A percentile compares a stretch with the other conserved stretches of the same genome.
phyloP scores from a whole-genome alignment of 192 early-diverging fungal species.

The Coemansia interrupta region DNA sequence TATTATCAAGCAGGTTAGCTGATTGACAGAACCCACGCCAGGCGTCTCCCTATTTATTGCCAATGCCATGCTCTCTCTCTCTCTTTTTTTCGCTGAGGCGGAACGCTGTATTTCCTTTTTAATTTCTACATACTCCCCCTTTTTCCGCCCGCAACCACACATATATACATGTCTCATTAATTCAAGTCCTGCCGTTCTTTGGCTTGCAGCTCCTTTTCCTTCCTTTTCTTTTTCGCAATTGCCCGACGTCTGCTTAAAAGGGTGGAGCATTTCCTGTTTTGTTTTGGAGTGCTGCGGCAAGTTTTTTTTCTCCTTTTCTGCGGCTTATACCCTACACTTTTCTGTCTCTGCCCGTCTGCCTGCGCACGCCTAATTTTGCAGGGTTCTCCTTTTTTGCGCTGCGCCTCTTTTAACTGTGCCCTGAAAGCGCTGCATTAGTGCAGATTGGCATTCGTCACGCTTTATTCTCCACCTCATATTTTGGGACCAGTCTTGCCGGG shows the following conservation, averaged over 20 bases:
- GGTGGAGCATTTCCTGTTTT: not conserved
- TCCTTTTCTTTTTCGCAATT: not conserved
- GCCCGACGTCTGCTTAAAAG: too few relatives aligned
- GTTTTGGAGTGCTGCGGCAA: conserved; percentile 2
- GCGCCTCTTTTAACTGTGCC: not conserved
- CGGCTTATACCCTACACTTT: conserved; percentile 1
- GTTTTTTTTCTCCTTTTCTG: not conserved
- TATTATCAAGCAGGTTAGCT: too few relatives aligned
- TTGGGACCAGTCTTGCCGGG: too few relatives aligned
- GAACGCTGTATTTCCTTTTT: too few relatives aligned
- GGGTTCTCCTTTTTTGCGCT: not conserved
- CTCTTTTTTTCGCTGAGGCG: too few relatives aligned
- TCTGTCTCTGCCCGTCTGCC: not conserved
- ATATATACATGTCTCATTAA: too few relatives aligned
- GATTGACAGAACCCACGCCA: too few relatives aligned
- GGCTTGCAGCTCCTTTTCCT: not conserved
- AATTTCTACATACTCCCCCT: too few relatives aligned
- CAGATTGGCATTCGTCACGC: conserved; percentile 5
- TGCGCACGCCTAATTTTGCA: not conserved
- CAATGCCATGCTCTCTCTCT: too few relatives aligned
- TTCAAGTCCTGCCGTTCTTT: conserved; percentile 1
- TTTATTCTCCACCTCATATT: not conserved
- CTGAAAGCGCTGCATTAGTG: conserved; percentile 5
- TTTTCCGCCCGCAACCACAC: too few relatives aligned
- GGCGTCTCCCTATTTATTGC: too few relatives aligned